phyloP scores from a whole-genome alignment of 306 rosid genomes.

The Vicia sativa region DNA sequence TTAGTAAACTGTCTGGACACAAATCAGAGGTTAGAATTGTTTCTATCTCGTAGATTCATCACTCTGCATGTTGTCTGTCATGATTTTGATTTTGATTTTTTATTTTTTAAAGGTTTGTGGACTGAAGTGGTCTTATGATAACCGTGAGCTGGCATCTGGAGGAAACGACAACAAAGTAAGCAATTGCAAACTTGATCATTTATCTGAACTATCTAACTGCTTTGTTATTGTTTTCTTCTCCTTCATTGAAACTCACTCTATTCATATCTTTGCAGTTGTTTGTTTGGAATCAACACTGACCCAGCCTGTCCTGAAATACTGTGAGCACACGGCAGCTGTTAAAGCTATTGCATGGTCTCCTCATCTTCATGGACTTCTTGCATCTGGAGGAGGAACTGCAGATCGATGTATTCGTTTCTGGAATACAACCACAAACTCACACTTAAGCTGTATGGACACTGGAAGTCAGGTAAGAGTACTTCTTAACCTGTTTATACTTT shows the following conservation, averaged over 20 bases:
- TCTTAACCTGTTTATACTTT: conserved; percentile 22
- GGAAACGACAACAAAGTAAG: conserved; percentile 98
- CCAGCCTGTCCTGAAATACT: conserved; percentile 91
- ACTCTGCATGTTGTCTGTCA: conserved; percentile 6
- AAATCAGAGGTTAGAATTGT: conserved; percentile 82
- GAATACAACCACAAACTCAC: conserved; percentile 96
- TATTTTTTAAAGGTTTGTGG: conserved; percentile 81
- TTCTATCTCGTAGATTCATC: conserved; percentile 37
- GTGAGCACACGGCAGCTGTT: conserved; percentile 98
- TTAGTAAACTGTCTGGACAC: conserved; percentile 93
- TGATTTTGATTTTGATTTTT: conserved; percentile 36
- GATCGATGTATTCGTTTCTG: conserved; percentile 96
- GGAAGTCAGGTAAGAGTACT: conserved; percentile 88
- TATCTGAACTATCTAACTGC: conserved; percentile 30
- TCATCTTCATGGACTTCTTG: conserved; percentile 99
- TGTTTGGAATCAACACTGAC: conserved; percentile 97
- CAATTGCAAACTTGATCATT: conserved; percentile 27
- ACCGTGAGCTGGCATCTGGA: conserved; percentile 97
- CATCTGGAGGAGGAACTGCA: conserved; percentile 99
- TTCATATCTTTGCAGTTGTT: conserved; percentile 60
- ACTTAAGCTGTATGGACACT: conserved; percentile 92
- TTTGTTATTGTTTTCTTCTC: conserved; percentile 34
- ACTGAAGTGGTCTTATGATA: conserved; percentile 92
- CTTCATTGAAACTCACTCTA: conserved; percentile 34
- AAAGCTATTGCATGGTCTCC: conserved; percentile 99